Evolutionary conservation across 192 early-diverging fungal genomes (phyloP), one percentile per base, ranked within the genome.

Genomic region (Gigaspora rosea): DNA sequence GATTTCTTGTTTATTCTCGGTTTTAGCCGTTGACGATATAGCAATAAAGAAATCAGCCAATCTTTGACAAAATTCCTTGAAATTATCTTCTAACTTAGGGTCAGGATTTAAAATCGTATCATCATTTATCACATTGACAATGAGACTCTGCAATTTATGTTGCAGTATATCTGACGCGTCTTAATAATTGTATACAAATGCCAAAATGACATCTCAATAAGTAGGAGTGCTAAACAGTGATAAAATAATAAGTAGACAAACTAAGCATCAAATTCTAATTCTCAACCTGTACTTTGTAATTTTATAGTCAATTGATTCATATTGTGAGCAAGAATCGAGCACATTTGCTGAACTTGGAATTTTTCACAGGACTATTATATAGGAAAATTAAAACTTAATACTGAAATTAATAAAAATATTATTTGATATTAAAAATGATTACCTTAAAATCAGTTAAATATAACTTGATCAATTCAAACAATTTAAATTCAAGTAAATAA

Each of bases 381-480:
- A 41, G 18, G 51, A 9, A 3, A 27, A 51, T 4, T 51, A 75
- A 49, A 12, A 3, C 12, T 32, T 22, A 51, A 52, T 7, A 61
- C 46, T 32, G 61, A 61, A 8, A 27, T 22, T 61, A 41, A 11
- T 22, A n/a, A 49, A 61, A 48, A 47, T 46, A 35, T 20, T 12
- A n/a, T 27, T 47, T 48, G 9, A 32, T 8, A 62, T 22, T 74
- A 57, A 74, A 32, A 76, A 76, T 1, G 13, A 47, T 47, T n/a
- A 76, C 74, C 62, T 65, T 36, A 65, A 33, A 52, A 32, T 13
- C 74, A 8, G 75, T 54, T 77, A 90, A 81, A 78, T 89, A 89
- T 11, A 83, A 35, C 11, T 83, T 83, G 36, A 79, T 74, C 57
- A 87, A 82, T 27, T 84, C 82, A 15, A 85, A 82, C 13, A 82